Base-by-base conservation (phyloP, 2,329 filamentous ascomycete genomes). In the Ophiosphaerella herpotricha region DNA sequence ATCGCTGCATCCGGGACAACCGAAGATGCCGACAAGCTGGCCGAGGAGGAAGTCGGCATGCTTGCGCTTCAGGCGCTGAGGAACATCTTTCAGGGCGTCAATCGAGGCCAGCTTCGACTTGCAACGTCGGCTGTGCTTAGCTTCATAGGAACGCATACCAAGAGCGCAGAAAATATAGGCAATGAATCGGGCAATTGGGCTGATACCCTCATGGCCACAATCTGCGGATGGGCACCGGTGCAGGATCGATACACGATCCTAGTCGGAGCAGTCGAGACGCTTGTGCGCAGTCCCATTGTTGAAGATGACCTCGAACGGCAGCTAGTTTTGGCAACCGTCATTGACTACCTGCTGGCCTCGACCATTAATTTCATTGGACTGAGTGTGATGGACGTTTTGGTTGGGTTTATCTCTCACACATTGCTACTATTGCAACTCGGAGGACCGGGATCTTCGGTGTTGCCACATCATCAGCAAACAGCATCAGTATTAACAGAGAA, bases 221-320 rank as follows among this genome's bases (percentile, higher is more conserved):
- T 93, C 45, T 86, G 91, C 13, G 84, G 85, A 50, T 97, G 92
- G 91, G 88, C 91, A 0, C 91, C 94, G 0, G 92, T 97, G 1
- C 93, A 97, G 71, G 91, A 96, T 67, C 88, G 94, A 46, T 97
- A 96, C 75, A 85, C 93, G 34, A 94, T 97, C 48, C 80, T 97
- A 39, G 83, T 96, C 39, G 88, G 89, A 1, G 82, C 88, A 2
- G 85, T 95, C 76, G 92, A 97, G 61, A 83, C 83, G 3, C 77
- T 97, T 43, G 78, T 89, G 4, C 81, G 83, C 48, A 85, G 83
- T 38, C 84, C 86, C 0, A 80, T 92, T 32, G 81, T 81, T 5
- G 89, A 92, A 64, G 85, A 87, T 8, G 85, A 85, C 36, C 73
- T 97, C 31, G 81, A 85, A 38, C 85, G 89, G 47, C 89, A 96